phyloP scores from a whole-genome alignment of 768 basidiomycete species.

The Mycena polygramma region DNA sequence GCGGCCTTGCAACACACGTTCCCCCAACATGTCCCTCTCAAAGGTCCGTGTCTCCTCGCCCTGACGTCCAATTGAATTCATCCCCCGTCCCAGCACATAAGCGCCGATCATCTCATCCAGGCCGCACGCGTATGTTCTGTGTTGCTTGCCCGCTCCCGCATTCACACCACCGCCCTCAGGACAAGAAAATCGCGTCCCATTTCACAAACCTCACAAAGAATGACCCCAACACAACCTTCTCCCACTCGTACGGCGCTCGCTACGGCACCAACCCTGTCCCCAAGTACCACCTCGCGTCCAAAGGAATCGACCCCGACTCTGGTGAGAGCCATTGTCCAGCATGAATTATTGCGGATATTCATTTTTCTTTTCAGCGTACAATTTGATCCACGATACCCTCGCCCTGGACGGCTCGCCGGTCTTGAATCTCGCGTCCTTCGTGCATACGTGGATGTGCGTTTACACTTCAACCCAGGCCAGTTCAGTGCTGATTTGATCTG shows the following conservation, averaged over 20 bases:
- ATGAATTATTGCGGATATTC: conserved; percentile 50
- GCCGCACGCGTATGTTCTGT: conserved; percentile 60
- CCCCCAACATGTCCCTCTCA: conserved; percentile 68
- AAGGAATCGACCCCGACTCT: conserved; percentile 71
- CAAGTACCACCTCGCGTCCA: conserved; percentile 61
- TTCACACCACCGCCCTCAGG: conserved; percentile 48
- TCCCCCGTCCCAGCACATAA: conserved; percentile 65
- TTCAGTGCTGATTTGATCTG: conserved; percentile 34
- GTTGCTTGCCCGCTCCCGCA: conserved; percentile 4
- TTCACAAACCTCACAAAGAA: conserved; percentile 52
- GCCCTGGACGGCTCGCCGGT: conserved; percentile 74
- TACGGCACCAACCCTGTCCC: conserved; percentile 79
- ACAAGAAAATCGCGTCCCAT: conserved; percentile 53
- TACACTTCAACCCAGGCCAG: too few relatives aligned
- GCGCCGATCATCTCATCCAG: conserved; percentile 75
- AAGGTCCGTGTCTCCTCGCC: conserved; percentile 50
- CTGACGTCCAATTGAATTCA: neutral
- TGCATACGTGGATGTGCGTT: conserved; percentile 54
- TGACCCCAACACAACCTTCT: conserved; percentile 45
- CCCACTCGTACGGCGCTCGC: conserved; percentile 69
- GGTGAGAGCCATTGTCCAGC: conserved; percentile 24
- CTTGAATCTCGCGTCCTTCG: conserved; percentile 75
- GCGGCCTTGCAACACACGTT: conserved; percentile 18
- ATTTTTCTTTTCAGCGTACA: neutral
- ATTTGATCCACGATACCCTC: conserved; percentile 70